These are phyloP conservation scores for Oryza officinalis DNA, from an alignment of 176 grass and related monocot genomes.

Conservation along the genomic window DNA sequence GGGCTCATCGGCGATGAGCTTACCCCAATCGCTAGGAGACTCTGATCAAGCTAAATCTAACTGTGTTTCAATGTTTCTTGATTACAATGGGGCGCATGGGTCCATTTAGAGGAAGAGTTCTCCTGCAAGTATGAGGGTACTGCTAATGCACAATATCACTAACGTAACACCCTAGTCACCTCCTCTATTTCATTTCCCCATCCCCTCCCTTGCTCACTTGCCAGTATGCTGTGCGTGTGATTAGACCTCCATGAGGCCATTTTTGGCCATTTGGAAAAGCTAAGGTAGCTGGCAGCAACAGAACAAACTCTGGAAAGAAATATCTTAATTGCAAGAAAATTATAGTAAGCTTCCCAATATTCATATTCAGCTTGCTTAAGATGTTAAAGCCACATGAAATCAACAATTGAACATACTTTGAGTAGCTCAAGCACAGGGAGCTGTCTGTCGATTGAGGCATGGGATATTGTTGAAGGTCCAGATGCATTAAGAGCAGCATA, in stretches of 20 bases:
- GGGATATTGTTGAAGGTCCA: constrained; percentile 33
- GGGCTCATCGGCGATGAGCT: neutral
- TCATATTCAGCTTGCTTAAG: constrained; percentile 17
- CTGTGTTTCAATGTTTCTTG: neutral
- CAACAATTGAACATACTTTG: constrained; percentile 63
- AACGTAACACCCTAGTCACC: neutral
- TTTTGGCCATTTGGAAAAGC: neutral
- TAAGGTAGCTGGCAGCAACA: neutral
- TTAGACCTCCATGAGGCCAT: neutral
- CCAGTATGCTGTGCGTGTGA: neutral
- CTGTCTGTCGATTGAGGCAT: constrained; percentile 53
- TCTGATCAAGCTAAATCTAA: neutral
- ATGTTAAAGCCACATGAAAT: constrained; percentile 17
- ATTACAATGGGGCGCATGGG: too few species aligned
- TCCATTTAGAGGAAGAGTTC: too few species aligned
- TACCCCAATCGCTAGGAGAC: neutral
- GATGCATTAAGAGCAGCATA: constrained; percentile 50
- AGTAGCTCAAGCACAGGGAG: constrained; percentile 84
- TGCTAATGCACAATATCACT: neutral
- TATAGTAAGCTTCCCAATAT: neutral
- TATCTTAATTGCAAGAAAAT: neutral
- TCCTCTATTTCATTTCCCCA: neutral
- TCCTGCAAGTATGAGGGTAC: too few species aligned
- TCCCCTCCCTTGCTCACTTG: neutral
- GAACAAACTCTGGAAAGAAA: neutral